phyloP scores from a whole-genome alignment of 2,329 filamentous ascomycete genomes.

The Colletotrichum musicola region DNA sequence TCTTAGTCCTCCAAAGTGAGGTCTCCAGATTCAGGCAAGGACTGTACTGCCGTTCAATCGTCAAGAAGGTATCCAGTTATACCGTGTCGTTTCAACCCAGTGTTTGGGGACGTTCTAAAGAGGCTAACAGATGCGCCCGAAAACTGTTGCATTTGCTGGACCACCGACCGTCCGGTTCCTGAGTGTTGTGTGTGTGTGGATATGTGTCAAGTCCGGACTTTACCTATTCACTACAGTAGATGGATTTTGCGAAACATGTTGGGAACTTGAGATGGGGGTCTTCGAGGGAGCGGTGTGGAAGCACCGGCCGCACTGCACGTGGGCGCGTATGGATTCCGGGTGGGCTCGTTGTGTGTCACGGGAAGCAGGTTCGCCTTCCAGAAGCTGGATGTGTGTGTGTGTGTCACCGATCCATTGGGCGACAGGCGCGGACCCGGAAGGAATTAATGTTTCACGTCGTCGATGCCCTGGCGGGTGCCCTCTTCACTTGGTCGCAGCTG shows the following conservation, averaged over 20 bases:
- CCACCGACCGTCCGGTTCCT: slow-evolving; percentile 11
- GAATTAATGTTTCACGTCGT: slow-evolving; percentile 34
- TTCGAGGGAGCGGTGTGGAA: slow-evolving; percentile 34
- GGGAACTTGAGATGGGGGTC: slow-evolving; percentile 11
- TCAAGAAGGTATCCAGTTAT: too few relatives aligned
- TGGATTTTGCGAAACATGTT: slow-evolving; percentile 33
- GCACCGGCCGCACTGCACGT: slow-evolving; percentile 4
- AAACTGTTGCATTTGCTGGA: neutral
- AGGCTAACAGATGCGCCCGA: neutral
- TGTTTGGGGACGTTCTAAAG: too few relatives aligned
- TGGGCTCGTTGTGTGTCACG: slow-evolving; percentile 34
- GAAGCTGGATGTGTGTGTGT: slow-evolving; percentile 15
- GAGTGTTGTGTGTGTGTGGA: too few relatives aligned
- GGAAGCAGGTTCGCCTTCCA: slow-evolving; percentile 30
- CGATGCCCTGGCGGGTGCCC: slow-evolving; percentile 11
- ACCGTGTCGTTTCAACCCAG: too few relatives aligned
- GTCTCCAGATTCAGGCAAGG: too few relatives aligned
- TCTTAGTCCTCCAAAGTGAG: too few relatives aligned
- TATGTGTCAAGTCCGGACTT: slow-evolving; percentile 15
- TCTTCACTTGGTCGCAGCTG: neutral
- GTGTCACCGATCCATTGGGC: slow-evolving; percentile 30
- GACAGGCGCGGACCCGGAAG: slow-evolving; percentile 27
- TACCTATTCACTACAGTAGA: neutral
- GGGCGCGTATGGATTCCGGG: slow-evolving; percentile 14
- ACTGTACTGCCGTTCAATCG: too few relatives aligned